Evolutionary conservation across 2,329 filamentous ascomycete species (phyloP), one percentile per base, ranked within the genome.

Genomic region (Hirsutella thompsonii): DNA sequence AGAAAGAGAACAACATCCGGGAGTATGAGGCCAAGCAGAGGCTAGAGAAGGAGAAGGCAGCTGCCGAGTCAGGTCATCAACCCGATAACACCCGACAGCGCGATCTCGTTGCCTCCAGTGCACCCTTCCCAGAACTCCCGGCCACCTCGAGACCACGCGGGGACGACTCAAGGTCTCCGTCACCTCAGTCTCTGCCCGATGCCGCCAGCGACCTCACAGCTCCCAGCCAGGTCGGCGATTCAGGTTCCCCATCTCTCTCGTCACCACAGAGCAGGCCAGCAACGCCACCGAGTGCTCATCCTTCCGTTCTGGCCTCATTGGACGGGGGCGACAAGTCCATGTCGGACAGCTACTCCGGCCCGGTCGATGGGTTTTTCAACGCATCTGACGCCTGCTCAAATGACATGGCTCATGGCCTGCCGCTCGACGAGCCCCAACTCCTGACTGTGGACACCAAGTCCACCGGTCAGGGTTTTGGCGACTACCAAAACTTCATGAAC

Each of bases 1-100:
- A 79, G 68, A 76, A 79, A 53, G 73, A 79, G 55, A 72, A 68
- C 52, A 77, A 76, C 38, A 63, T 64, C 35, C 55, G 58, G 28
- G 60, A 63, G 44, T 64, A 64, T 41, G 60, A 62, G 30, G 61
- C 60, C 29, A 58, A 53, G 40, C 61, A 63, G 40, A 54, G 53
- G 43, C 43, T 55, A 18, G 60, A 64, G 42, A 62, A 61, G 46
- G 55, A 60, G 16, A 52, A 52, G 26, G 46, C 45, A 26, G 49
- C 47, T 5, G 47, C 47, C n/a, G 53, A 56, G 6, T 36, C 42
- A 19, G 46, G 45, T 5, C 34, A 37, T 20, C 61, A 59, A 26
- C 42, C 53, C 28, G 52, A 55, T 14, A 50, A 49, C 37, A 55
- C 56, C 29, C 54, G 54, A 35, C 54, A 57, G 13, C 53, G 53